Evolutionary conservation across 2,329 filamentous ascomycete species (phyloP), one percentile per base, ranked within the genome.

Genomic region (Xylaria sp.): DNA sequence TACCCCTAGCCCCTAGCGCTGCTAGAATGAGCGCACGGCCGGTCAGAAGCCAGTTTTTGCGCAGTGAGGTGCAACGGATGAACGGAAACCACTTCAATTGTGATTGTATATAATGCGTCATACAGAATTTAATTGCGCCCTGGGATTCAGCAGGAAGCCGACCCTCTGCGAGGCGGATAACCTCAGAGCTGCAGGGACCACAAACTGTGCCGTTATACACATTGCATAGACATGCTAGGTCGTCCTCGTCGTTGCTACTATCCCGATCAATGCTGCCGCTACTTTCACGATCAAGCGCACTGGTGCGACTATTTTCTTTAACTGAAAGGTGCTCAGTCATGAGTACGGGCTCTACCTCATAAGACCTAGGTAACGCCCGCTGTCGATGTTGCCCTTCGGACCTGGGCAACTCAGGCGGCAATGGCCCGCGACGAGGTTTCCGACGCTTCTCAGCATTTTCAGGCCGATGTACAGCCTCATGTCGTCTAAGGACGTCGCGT

Each of bases 61-160:
- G 66, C 33, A 67, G 56, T 6, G 60, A 65, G 2, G 31, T 57
- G n/a, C 48, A 40, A 6, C 56, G 56, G 33, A 67, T 67, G 10
- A 67, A 67, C 0, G 66, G 66, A 20, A 67, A 61, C 66, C 66
- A 67, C 26, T 67, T 67, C 61, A 67, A 13, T 10, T 67, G 66
- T 17, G 66, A 67, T 51, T 67, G 66, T 10, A 67, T 65, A 26
- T 57, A 67, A 26, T 67, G 66, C 6, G 66, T 67, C 49, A 65
- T 65, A 28, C 66, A 65, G 57, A 67, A 67, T n/a, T 60, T 64
- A 49, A 67, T 60, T 6, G 59, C 49, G 9, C 15, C 56, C 20
- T 67, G 48, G 4, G 66, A 67, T 17, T 46, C 61, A 2, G 49
- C 7, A 4, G 56, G 13, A 10, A 67, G 42, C 7, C 66, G 66